Conservation (phyloP, 495 filamentous ascomycete species). For the Cetradonia linearis region DNA sequence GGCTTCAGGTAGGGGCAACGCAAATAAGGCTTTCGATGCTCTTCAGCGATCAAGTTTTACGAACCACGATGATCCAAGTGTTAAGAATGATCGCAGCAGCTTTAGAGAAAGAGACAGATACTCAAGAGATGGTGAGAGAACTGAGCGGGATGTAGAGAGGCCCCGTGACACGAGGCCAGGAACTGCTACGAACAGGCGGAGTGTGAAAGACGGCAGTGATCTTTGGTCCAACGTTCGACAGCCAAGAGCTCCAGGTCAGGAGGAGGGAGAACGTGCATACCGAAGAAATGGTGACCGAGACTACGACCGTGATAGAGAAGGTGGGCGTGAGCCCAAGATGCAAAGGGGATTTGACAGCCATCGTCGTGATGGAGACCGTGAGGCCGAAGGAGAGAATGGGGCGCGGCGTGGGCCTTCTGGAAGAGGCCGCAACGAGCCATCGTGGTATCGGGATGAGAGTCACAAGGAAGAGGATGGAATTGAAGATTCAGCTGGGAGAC, state of each 20-base stretch:
- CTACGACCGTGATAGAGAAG: conserved; percentile 39
- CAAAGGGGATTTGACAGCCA: conserved; percentile 41
- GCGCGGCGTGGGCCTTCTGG: conserved; percentile 34
- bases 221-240: conserved; percentile 49
- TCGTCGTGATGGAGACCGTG: conserved; percentile 36
- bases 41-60: conserved; percentile 39
- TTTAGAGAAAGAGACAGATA: conserved; percentile 48
- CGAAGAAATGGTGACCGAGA: conserved; percentile 59
- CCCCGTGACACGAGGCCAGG: conserved; percentile 33
- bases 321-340: conserved; percentile 38
- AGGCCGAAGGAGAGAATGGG: conserved; percentile 26
- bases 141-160: conserved; percentile 37
- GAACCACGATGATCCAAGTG: conserved; percentile 39
- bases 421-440: conserved; percentile 43
- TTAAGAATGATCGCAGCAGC: conserved; percentile 50
- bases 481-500: conserved; percentile 45
- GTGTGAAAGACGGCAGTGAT: conserved; percentile 42
- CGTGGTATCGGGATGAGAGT: conserved; percentile 47
- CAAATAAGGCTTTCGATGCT: conserved; percentile 44
- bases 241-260: conserved; percentile 42
- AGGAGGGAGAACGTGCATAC: conserved; percentile 44
- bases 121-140: conserved; percentile 38
- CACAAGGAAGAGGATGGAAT: conserved; percentile 42
- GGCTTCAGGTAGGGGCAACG: conserved; percentile 49
- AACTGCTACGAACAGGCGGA: conserved; percentile 36